These are phyloP conservation scores for Gentiana macrophylla DNA, from an alignment of 257 asterid species.

Conservation along the genomic window DNA sequence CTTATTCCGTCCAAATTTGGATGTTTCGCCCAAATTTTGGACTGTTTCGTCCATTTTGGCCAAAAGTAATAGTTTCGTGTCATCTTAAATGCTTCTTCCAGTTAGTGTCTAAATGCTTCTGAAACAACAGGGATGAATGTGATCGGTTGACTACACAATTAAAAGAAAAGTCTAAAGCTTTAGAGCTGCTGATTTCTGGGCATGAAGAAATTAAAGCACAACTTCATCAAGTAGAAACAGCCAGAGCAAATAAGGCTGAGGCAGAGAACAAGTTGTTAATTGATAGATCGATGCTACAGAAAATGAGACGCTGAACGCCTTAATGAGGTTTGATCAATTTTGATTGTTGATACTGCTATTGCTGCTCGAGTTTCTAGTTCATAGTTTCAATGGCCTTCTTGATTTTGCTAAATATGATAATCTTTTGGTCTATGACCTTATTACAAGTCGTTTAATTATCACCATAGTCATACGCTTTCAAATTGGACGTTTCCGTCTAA, in stretches of 20 bases:
- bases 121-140: constrained; percentile 67
- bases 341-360: not conserved
- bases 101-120: not conserved
- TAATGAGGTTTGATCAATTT: constrained; percentile 51
- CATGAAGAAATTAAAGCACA: constrained; percentile 61
- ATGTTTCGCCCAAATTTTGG: too few relatives aligned
- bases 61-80: too few relatives aligned
- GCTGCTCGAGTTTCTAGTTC: not conserved
- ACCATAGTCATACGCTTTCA: too few relatives aligned
- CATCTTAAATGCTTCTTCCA: too few relatives aligned
- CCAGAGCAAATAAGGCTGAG: constrained; percentile 57
- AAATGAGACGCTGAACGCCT: constrained; percentile 93
- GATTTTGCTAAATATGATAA: too few relatives aligned
- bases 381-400: too few relatives aligned
- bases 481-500: too few relatives aligned
- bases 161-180: constrained; percentile 75
- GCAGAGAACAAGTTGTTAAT: constrained; percentile 76
- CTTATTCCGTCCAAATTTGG: too few relatives aligned
- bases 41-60: too few relatives aligned
- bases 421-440: too few relatives aligned
- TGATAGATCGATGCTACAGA: constrained; percentile 88
- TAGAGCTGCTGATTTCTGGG: constrained; percentile 73
- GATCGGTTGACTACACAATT: constrained; percentile 43
- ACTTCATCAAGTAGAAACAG: constrained; percentile 42
- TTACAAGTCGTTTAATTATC: too few relatives aligned